These are phyloP conservation scores for Phaeoacremonium minimum DNA, from an alignment of 2,329 filamentous ascomycete genomes.

Conservation along the genomic window DNA sequence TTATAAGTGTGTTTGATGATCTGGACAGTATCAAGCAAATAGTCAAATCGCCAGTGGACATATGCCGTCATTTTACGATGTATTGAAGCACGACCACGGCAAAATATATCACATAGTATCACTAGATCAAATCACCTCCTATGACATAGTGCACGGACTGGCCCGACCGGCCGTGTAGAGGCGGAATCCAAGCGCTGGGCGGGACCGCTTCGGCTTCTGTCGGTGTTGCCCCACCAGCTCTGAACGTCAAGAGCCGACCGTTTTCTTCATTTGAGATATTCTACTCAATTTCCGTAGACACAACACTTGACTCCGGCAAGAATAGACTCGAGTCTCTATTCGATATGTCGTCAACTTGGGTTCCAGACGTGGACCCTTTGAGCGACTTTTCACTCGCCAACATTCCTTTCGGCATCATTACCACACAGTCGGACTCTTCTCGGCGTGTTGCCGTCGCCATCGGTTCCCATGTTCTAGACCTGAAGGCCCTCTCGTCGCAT, in stretches of 20 bases:
- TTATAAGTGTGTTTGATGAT: too few species aligned
- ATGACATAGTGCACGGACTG: too few species aligned
- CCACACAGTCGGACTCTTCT: constrained; percentile 36
- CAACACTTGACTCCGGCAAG: background rate
- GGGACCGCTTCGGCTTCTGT: too few species aligned
- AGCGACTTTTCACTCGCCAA: constrained; percentile 72
- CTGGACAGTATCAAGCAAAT: too few species aligned
- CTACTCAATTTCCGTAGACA: background rate
- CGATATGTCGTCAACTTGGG: constrained; percentile 19
- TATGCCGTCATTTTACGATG: too few species aligned
- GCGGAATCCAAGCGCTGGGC: too few species aligned
- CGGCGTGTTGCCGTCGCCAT: constrained; percentile 61
- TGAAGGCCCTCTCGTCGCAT: constrained; percentile 54
- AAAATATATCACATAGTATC: too few species aligned
- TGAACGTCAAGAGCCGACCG: background rate
- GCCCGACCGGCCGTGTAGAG: too few species aligned
- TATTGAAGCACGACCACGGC: too few species aligned
- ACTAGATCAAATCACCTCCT: too few species aligned
- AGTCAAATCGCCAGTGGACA: too few species aligned
- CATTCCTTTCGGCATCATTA: constrained; percentile 74
- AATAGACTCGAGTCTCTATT: background rate
- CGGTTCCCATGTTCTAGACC: constrained; percentile 62
- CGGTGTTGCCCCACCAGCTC: too few species aligned
- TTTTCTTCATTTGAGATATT: background rate
- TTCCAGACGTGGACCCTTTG: constrained; percentile 26